Conservation (phyloP, 2,329 filamentous ascomycete genomes). For the Xylaria digitata region DNA sequence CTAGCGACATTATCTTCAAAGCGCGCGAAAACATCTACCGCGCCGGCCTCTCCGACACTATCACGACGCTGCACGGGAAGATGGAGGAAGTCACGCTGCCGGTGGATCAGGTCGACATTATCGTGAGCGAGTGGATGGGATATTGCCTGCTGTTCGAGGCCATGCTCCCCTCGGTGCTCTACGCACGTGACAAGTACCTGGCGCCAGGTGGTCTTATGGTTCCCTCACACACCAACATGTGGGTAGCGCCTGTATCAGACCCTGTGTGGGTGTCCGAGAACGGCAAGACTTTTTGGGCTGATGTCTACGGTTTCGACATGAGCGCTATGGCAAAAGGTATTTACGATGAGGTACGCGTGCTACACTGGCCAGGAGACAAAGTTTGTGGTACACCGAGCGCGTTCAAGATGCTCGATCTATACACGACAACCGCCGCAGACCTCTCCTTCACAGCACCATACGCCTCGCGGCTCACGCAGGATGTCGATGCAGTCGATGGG, state of each 20-base stretch:
- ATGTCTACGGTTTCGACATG: slow-evolving; percentile 97
- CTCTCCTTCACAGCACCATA: slow-evolving; percentile 80
- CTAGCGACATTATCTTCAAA: slow-evolving; percentile 88
- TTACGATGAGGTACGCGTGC: slow-evolving; percentile 83
- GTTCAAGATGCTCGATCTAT: slow-evolving; percentile 81
- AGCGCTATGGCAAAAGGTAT: slow-evolving; percentile 84
- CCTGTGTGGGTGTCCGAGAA: slow-evolving; percentile 81
- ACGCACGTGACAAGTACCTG: slow-evolving; percentile 87
- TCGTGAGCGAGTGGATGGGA: slow-evolving; percentile 98
- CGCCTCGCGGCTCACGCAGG: slow-evolving; percentile 67
- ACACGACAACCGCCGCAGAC: slow-evolving; percentile 76
- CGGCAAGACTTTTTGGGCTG: slow-evolving; percentile 86
- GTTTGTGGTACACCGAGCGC: slow-evolving; percentile 70
- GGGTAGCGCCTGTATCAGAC: slow-evolving; percentile 83
- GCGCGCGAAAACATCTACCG: slow-evolving; percentile 85
- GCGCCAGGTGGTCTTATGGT: slow-evolving; percentile 83
- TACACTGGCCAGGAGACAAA: slow-evolving; percentile 72
- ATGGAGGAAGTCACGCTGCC: slow-evolving; percentile 88
- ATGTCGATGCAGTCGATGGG: slow-evolving; percentile 80
- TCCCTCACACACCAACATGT: slow-evolving; percentile 85
- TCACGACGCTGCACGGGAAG: slow-evolving; percentile 84
- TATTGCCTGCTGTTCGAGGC: slow-evolving; percentile 94
- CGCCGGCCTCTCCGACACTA: slow-evolving; percentile 78
- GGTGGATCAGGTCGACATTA: slow-evolving; percentile 87
- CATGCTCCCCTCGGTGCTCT: slow-evolving; percentile 94